Evolutionary conservation across 768 basidiomycete genomes (phyloP).

Genomic region (Myochromella boudieri): DNA sequence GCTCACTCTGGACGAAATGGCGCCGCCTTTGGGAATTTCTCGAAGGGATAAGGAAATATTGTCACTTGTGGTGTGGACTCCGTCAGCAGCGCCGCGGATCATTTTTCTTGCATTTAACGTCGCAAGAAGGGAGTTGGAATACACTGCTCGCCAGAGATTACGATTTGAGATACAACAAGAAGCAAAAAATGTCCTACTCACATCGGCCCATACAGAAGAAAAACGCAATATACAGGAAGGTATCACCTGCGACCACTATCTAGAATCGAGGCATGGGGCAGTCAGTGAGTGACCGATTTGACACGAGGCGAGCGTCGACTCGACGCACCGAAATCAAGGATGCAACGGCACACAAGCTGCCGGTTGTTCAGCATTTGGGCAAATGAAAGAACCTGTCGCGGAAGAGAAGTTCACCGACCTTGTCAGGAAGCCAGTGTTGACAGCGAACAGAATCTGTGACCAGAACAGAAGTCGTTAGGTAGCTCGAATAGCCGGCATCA

Average conservation of each 20-base stretch:
- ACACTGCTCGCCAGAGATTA: conserved; percentile 37
- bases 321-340: conserved; percentile 49
- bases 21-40: conserved; percentile 34
- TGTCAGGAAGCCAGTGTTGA: conserved; percentile 41
- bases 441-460: conserved; percentile 40
- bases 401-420: conserved; percentile 20
- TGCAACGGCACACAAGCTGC: conserved; percentile 51
- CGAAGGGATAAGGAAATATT: conserved; percentile 38
- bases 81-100: conserved; percentile 40
- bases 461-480: background rate
- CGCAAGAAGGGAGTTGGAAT: conserved; percentile 60
- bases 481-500: background rate
- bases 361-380: conserved; percentile 5
- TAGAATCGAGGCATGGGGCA: conserved; percentile 20
- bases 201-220: conserved; percentile 60
- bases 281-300: background rate
- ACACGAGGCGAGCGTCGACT: conserved; percentile 1
- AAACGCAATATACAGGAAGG: conserved; percentile 59
- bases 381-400: conserved; percentile 1
- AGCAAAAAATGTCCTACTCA: conserved; percentile 29
- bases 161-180: background rate
- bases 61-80: conserved; percentile 40
- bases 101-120: conserved; percentile 56
- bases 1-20: conserved; percentile 31
- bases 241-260: conserved; percentile 46